Conservation (phyloP, 148 eudicot species). For the Chenopodium quinoa region DNA sequence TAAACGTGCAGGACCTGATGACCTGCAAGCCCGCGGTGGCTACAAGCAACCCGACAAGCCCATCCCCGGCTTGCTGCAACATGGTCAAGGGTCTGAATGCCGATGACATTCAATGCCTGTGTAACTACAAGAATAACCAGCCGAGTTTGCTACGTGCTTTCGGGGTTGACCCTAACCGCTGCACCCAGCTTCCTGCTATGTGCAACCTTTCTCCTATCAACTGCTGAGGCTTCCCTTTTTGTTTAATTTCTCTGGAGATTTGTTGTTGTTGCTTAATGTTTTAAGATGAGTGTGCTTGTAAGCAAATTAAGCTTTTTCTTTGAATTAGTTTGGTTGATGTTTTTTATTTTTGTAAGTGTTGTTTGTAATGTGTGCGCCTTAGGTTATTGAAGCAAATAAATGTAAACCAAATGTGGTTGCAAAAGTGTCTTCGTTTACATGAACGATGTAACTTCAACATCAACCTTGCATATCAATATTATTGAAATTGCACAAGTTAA, state of each 20-base stretch:
- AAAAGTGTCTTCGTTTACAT: too few species aligned
- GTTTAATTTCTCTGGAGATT: too few species aligned
- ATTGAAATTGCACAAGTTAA: too few species aligned
- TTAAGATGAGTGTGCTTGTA: background rate
- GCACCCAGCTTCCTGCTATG: constrained; percentile 46
- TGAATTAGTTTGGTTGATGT: background rate
- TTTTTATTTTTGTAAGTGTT: background rate
- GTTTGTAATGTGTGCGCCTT: background rate
- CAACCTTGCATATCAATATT: too few species aligned
- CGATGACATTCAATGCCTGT: constrained; percentile 49
- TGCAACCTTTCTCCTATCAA: constrained; percentile 26
- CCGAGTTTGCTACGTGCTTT: constrained; percentile 31
- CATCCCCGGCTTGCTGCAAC: constrained; percentile 41
- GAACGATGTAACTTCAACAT: too few species aligned
- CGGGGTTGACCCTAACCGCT: constrained; percentile 53
- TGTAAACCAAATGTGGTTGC: too few species aligned
- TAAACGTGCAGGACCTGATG: constrained; percentile 29
- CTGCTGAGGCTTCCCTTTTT: background rate
- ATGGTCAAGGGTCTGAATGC: constrained; percentile 30
- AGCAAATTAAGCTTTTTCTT: background rate
- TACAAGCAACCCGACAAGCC: constrained; percentile 30
- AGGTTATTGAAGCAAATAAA: background rate
- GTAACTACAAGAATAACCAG: constrained; percentile 41
- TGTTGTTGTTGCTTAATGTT: background rate
- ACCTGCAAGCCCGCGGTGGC: constrained; percentile 46